Evolutionary conservation across 2,329 filamentous ascomycete genomes (phyloP), one percentile per base, ranked within the genome.

Genomic region (Emmonsiellopsis sp.): DNA sequence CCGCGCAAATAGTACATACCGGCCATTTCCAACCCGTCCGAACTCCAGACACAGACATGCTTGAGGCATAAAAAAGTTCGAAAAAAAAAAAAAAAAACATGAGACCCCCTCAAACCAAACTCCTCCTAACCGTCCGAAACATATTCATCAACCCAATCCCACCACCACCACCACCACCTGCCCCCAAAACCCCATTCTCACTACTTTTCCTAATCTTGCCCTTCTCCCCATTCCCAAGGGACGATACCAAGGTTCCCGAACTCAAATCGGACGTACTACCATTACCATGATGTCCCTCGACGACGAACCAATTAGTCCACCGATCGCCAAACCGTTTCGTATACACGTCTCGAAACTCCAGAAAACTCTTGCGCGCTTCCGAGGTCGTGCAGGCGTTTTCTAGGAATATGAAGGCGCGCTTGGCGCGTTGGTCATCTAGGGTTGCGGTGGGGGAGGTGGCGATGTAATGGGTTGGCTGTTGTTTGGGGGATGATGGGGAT

Each of bases 341-440:
- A 58, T 66, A 68, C 39, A 55, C 60, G 4, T 55, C 52, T 39
- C 61, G 56, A 51, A 70, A 70, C 9, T 58, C 59, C 6, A 59
- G 50, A 49, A 72, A 58, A 55, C 69, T 71, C 13, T 51, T 55
- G 27, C 54, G 61, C 40, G 70, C 69, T 55, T 71, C 67, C 5
- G 63, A 58, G 0, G 69, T 69, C 34, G 58, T 42, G 56, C 70
- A 72, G 1, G 63, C 56, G 32, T 60, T 61, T 36, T 69, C 60
- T 14, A 73, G 53, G 6, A 67, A 61, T 55, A 62, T 61, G 51
- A 71, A 70, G 5, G 68, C 66, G 5, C 65, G 60, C 14, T 63
- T 65, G 32, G 60, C 59, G 32, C 67, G 63, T 43, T 58, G 55
- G 11, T 60, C 61, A 10, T 62, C 58, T 53, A 65, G 21, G 21